Conservation (phyloP, 2,329 filamentous ascomycete genomes). For the Calonectria henricotiae region DNA sequence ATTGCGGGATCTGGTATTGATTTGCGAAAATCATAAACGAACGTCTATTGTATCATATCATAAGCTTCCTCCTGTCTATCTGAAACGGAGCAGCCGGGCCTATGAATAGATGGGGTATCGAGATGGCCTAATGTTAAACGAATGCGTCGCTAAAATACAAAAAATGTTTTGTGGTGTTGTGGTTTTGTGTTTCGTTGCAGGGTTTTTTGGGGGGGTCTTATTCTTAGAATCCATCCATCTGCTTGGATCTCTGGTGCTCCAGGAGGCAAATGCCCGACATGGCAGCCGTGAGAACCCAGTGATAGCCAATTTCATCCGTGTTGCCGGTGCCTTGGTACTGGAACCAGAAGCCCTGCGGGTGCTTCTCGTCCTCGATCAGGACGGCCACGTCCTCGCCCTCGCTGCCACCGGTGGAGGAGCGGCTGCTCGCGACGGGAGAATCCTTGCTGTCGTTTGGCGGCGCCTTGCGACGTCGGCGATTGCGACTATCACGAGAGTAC, state of each 20-base stretch:
- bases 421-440: slow-evolving; percentile 6
- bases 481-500: slow-evolving; percentile 13
- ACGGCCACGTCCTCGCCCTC: slow-evolving; percentile 8
- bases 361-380: slow-evolving; percentile 12
- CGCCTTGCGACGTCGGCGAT: slow-evolving; percentile 7
- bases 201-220: neutral
- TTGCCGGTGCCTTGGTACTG: slow-evolving; percentile 12
- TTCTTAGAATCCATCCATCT: slow-evolving; percentile 6
- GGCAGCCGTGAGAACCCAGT: slow-evolving; percentile 15
- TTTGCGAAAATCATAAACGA: slow-evolving; percentile 15
- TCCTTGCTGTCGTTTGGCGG: slow-evolving; percentile 10
- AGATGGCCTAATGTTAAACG: slow-evolving; percentile 18
- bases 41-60: slow-evolving; percentile 22
- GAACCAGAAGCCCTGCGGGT: slow-evolving; percentile 9
- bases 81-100: slow-evolving; percentile 10
- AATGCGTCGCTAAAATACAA: slow-evolving; percentile 24
- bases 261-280: slow-evolving; percentile 7
- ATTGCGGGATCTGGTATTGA: neutral
- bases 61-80: slow-evolving; percentile 16
- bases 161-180: neutral
- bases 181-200: neutral
- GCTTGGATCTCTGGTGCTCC: slow-evolving; percentile 16
- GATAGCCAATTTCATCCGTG: slow-evolving; percentile 20
- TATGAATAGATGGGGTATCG: slow-evolving; percentile 23
- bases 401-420: neutral